These are phyloP conservation scores for Pseudopyrenochaeta lycopersici DNA, from an alignment of 2,329 filamentous ascomycete genomes.

Conservation along the genomic window DNA sequence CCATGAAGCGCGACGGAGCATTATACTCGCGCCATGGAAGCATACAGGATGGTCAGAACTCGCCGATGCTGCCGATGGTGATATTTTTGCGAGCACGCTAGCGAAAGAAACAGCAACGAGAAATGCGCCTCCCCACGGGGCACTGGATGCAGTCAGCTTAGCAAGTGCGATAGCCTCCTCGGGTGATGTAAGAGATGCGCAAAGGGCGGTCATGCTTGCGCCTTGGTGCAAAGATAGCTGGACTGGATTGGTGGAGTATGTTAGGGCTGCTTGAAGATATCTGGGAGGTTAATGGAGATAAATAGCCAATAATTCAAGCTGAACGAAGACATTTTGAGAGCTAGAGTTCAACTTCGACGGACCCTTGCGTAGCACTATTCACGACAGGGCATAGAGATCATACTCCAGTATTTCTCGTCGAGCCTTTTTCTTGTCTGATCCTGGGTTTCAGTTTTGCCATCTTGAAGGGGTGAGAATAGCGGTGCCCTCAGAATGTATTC, in stretches of 20 bases:
- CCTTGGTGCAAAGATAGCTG: slow-evolving; percentile 79
- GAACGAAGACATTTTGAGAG: too few species aligned
- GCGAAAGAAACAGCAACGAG: slow-evolving; percentile 80
- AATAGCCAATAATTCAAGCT: too few species aligned
- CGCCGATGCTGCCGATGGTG: slow-evolving; percentile 61
- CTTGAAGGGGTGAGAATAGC: too few species aligned
- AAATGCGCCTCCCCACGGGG: slow-evolving; percentile 76
- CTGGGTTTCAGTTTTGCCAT: too few species aligned
- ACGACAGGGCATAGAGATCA: too few species aligned
- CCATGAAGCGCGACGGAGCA: slow-evolving; percentile 74
- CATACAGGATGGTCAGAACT: slow-evolving; percentile 84
- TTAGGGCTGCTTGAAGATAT: slow-evolving; percentile 12
- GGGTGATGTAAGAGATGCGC: slow-evolving; percentile 74
- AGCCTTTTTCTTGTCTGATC: too few species aligned
- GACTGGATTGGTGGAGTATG: slow-evolving; percentile 61
- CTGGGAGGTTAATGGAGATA: too few species aligned
- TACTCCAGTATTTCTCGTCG: too few species aligned
- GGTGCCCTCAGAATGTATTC: too few species aligned
- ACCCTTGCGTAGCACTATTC: too few species aligned
- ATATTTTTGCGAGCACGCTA: slow-evolving; percentile 73
- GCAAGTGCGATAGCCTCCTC: slow-evolving; percentile 78
- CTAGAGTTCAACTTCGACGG: too few species aligned
- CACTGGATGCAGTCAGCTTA: slow-evolving; percentile 73
- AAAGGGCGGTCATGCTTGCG: slow-evolving; percentile 79
- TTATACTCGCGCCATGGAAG: slow-evolving; percentile 82